Conservation (phyloP, 2,329 filamentous ascomycete genomes). For the Stromatinia cepivora region DNA sequence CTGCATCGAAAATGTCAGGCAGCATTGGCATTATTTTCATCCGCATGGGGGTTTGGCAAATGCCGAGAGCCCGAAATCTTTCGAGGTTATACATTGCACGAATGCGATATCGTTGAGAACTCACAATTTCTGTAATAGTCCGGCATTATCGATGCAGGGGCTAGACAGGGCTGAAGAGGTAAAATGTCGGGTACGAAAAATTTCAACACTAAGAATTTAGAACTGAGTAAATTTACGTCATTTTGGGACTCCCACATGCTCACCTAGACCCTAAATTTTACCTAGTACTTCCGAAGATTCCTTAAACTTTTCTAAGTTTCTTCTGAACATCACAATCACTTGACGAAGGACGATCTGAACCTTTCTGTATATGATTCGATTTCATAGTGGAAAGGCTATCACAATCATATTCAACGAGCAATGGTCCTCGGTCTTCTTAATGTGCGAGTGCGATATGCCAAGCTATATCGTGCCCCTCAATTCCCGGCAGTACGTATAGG, state of each 20-base stretch:
- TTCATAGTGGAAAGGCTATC: neutral
- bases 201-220: neutral
- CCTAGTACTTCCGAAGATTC: neutral
- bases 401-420: neutral
- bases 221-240: conserved; percentile 5
- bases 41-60: too few relatives aligned
- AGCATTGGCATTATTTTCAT: too few relatives aligned
- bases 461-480: conserved; percentile 9
- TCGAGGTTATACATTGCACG: neutral
- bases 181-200: neutral
- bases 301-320: neutral
- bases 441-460: conserved; percentile 11
- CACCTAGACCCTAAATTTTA: neutral
- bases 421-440: neutral
- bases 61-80: too few relatives aligned
- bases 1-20: too few relatives aligned
- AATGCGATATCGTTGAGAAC: neutral
- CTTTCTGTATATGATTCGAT: neutral
- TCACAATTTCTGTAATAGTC: neutral
- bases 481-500: neutral
- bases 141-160: neutral
- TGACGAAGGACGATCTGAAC: neutral
- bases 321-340: neutral
- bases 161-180: conserved; percentile 10
- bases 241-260: conserved; percentile 1